Evolutionary conservation across 2,329 filamentous ascomycete species (phyloP), one percentile per base, ranked within the genome.

Genomic region (Pseudovirgaria hyperparasitica): DNA sequence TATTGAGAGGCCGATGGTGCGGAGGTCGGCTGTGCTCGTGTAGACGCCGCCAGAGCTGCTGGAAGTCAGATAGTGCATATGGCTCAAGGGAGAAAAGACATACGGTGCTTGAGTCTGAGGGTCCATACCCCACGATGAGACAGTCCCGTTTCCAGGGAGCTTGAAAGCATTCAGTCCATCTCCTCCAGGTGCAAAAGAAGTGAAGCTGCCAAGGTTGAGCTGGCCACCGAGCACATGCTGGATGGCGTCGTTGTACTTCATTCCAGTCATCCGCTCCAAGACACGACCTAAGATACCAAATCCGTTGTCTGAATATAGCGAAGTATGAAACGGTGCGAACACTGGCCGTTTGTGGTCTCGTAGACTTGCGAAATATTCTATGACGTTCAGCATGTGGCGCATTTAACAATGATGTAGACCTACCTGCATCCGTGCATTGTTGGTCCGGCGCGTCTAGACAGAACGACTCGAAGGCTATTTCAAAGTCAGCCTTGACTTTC

Each of bases 171-270:
- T 36, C 6, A 28, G 25, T 14, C 41, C 35, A 27, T 32, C 30
- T 16, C 30, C 24, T 7, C 41, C 44, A 16, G 39, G 34, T 27
- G 10, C 45, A 29, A 37, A 15, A 12, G 26, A 31, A 30, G 35
- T 48, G 3, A 50, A 51, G 14, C 35, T 33, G 11, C 44, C 54
- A 11, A 63, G 37, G 3, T 42, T 43, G 4, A 62, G 43, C 3
- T 52, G 50, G 13, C 42, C 30, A n/a, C 54, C 35, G 9, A 62
- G 29, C 5, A 43, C 38, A 4, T 46, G 31, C 14, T 48, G 20
- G 4, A 61, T 27, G 0, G 56, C 28, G 0, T 45, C 33, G 12
- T 43, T 31, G 19, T 48, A 57, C 0, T 41, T 27, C 19, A 46
- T 38, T 4, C 46, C 44, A 0, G 50, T 54, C 9, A 62, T 49